Evolutionary conservation across 176 grass and related monocot species (phyloP).

Genomic region (Poa annua): DNA sequence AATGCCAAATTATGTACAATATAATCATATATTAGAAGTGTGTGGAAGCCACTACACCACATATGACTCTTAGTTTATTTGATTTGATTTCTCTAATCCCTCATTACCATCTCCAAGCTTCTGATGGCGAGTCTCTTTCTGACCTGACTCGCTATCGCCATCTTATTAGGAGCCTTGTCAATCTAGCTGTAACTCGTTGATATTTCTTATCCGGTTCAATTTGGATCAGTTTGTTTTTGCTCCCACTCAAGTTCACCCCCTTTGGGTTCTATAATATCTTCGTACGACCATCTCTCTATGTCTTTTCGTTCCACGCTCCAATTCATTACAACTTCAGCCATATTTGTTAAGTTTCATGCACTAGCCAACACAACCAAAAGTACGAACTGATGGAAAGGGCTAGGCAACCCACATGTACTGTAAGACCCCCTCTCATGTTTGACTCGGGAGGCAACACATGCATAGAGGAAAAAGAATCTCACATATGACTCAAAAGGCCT

Average conservation of each 20-base stretch:
- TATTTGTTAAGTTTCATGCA: background rate
- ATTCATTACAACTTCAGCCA: background rate
- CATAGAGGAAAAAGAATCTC: too few species aligned
- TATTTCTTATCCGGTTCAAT: background rate
- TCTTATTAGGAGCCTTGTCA: background rate
- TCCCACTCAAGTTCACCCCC: background rate
- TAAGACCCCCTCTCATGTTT: too few species aligned
- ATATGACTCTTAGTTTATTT: too few species aligned
- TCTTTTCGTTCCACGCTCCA: background rate
- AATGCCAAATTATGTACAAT: too few species aligned
- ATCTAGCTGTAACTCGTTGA: background rate
- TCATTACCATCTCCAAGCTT: background rate
- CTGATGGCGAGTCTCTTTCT: background rate
- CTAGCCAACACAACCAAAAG: too few species aligned
- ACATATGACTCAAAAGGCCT: too few species aligned
- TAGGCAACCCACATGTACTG: too few species aligned
- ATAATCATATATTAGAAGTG: too few species aligned
- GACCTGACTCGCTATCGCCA: background rate
- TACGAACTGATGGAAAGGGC: too few species aligned
- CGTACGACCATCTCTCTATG: background rate
- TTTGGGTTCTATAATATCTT: slow-evolving; percentile 1
- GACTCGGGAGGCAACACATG: too few species aligned
- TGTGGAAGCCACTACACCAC: too few species aligned
- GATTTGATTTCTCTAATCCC: too few species aligned
- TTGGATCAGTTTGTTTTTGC: background rate